phyloP scores from a whole-genome alignment of 208 protist genomes.

The Crithidia fasciculata region DNA sequence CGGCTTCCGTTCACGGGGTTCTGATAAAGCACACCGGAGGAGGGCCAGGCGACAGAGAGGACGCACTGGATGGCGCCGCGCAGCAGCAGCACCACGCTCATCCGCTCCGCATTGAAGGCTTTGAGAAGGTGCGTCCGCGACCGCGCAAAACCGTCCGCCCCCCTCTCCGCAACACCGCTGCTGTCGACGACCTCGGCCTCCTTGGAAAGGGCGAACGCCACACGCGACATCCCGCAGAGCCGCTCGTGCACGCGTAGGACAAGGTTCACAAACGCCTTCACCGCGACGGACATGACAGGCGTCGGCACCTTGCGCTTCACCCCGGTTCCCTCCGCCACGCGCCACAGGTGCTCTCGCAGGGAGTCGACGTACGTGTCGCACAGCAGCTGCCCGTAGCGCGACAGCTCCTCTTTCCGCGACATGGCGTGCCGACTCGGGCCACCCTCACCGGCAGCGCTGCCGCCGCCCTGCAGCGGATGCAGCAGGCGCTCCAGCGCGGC shows the following conservation, averaged over 20 bases:
- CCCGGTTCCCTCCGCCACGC: constrained; percentile 8
- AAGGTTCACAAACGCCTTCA: constrained; percentile 54
- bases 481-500: constrained; percentile 1
- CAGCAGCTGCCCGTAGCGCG: constrained; percentile 69
- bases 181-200: constrained; percentile 15
- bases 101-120: constrained; percentile 63
- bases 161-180: background rate
- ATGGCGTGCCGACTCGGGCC: constrained; percentile 11
- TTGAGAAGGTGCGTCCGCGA: constrained; percentile 37
- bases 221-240: constrained; percentile 50
- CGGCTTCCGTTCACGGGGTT: constrained; percentile 24
- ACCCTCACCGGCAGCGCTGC: constrained; percentile 1
- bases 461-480: constrained; percentile 2
- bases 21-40: constrained; percentile 78
- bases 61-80: constrained; percentile 57
- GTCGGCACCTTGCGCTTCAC: constrained; percentile 32
- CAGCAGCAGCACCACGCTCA: constrained; percentile 58
- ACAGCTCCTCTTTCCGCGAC: constrained; percentile 43
- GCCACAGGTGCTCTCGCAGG: constrained; percentile 45
- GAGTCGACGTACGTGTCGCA: constrained; percentile 82
- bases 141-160: constrained; percentile 8
- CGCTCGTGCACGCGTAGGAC: constrained; percentile 67
- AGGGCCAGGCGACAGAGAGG: constrained; percentile 80
- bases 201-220: constrained; percentile 41
- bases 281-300: constrained; percentile 51